phyloP scores from a whole-genome alignment of 2,329 filamentous ascomycete genomes.

The Biscogniauxia sp. region DNA sequence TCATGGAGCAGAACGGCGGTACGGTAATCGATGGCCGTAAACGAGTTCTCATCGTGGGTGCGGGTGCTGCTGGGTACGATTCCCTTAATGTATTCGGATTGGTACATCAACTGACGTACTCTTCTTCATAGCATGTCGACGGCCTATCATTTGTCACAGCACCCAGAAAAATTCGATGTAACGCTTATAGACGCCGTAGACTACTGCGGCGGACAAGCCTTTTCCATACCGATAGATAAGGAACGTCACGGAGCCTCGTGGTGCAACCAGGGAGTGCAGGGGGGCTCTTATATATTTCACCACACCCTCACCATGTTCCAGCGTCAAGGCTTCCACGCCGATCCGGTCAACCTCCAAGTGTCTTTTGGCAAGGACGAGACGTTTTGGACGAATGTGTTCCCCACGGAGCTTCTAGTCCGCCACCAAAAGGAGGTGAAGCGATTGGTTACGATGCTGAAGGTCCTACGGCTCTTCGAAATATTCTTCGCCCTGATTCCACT shows the following conservation, averaged over 20 bases:
- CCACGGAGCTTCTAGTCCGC: constrained; percentile 48
- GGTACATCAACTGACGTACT: background rate
- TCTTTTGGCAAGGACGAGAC: constrained; percentile 54
- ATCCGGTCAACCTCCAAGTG: constrained; percentile 54
- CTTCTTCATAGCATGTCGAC: constrained; percentile 45
- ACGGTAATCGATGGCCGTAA: constrained; percentile 26
- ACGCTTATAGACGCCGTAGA: constrained; percentile 56
- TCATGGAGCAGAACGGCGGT: constrained; percentile 24
- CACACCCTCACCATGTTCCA: constrained; percentile 59
- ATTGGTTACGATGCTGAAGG: constrained; percentile 47
- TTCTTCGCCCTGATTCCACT: constrained; percentile 51
- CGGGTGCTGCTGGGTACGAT: constrained; percentile 38
- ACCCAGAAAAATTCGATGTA: constrained; percentile 58
- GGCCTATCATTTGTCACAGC: constrained; percentile 57
- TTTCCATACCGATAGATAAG: constrained; percentile 59
- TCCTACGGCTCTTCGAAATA: constrained; percentile 52
- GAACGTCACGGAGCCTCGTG: constrained; percentile 57
- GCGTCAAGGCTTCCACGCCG: constrained; percentile 51
- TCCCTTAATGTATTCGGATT: background rate
- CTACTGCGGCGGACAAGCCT: constrained; percentile 62
- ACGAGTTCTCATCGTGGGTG: constrained; percentile 40
- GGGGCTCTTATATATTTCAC: constrained; percentile 57
- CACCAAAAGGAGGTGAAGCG: constrained; percentile 49
- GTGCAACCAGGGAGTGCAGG: constrained; percentile 62
- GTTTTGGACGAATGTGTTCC: constrained; percentile 58